Base-by-base conservation (phyloP, 2,329 filamentous ascomycete genomes). In the Aspergillus tubingensis region DNA sequence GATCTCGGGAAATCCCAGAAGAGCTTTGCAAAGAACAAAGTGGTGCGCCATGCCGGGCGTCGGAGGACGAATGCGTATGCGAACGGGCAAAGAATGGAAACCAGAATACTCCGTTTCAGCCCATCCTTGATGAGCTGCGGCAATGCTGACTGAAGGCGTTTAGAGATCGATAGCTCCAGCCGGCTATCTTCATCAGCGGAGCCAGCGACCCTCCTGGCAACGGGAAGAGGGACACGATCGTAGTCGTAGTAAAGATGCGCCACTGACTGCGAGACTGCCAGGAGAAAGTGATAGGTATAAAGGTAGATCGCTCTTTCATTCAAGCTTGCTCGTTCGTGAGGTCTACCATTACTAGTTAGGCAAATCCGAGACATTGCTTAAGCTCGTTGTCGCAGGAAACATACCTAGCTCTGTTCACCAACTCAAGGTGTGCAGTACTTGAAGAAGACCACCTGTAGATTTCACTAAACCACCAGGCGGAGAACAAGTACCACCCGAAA, bases 281-380 rank as follows among this genome's bases (percentile, higher is more conserved):
- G 82, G 0, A 88, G 75, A 3, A 88, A 72, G 65, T 95, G 85
- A 69, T 90, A 87, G 61, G 84, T 85, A 36, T 91, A 87, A 54
- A 96, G 81, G 72, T 92, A 95, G 25, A 98, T 84, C 0, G 92
- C 89, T 65, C 90, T 86, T 80, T 98, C 94, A 73, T 98, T 98
- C 60, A 97, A 78, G 55, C 87, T 84, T 19, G 89, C 84, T 38
- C 92, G 85, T 73, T 95, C 91, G 66, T 84, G 81, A 10, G 79
- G 72, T 62, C 79, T 81, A 21, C 38, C 60, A 62, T 61, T 17
- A 44, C 47, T 60, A 43, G 44, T 32, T 63, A 59, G 54, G 15
- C 52, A 15, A n/a, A 13, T 41, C 48, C 13, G 11, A 21, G n/a
- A 30, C 27, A 21, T 10, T 5, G 3, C 30, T 36, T 17, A 10